Base-by-base conservation (phyloP, 495 filamentous ascomycete species). In the Aspergillus sparsus region DNA sequence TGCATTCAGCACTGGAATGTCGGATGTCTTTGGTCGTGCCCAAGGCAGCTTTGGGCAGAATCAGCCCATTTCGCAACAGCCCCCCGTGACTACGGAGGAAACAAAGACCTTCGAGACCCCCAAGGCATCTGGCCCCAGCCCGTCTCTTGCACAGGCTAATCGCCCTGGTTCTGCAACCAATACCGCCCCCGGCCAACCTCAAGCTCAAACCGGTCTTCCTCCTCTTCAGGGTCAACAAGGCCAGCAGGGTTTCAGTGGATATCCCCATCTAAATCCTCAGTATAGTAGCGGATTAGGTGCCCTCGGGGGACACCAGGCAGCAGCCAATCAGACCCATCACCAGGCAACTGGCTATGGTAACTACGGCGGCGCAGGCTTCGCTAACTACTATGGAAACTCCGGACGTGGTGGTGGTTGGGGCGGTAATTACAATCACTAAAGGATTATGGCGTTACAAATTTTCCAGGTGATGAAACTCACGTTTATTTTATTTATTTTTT, bases 81-180 rank as follows among this genome's bases (percentile, higher is more conserved):
- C 84, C 53, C 78, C 80, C 32, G 84, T 82, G 50, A 80, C 80
- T 8, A 71, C 71, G 39, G 86, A 87, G 53, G 91, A 96, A 65
- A 74, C 93, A 68, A 96, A 96, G 80, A 84, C 85, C 15, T 91
- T 84, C 62, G 87, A 87, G 39, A 87, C 90, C 33, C 77, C 86
- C 55, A 94, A 95, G 66, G 76, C 85, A 36, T 81, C 82, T 44
- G 91, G 90, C 6, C 92, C 92, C 3, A 95, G 91, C 73, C 92
- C 92, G 33, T 91, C 91, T 7, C 83, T 96, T 32, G 86, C 85
- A 33, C 89, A 90, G 66, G 87, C 90, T 37, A 80, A 80, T 66
- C 89, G 92, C 57, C 92, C 92, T 13, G 91, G 90, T 16, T 96
- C 92, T 35, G 91, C 92, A 12, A 87, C 88, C 12, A 94, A 92